phyloP scores from a whole-genome alignment of 1,284 basidiomycete genomes.

The Cerrena zonata region DNA sequence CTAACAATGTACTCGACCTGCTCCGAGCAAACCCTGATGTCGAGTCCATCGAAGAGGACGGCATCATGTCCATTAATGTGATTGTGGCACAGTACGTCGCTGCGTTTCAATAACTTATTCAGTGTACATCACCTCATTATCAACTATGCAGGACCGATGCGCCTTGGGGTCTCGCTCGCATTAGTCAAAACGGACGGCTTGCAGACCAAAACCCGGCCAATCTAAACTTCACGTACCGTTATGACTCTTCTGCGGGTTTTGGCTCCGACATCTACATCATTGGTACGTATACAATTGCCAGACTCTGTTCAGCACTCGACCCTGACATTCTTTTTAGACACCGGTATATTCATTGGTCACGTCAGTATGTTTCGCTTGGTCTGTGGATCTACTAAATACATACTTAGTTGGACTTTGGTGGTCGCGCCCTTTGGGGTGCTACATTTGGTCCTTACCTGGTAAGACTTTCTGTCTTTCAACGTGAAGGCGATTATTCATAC shows the following conservation, averaged over 20 bases:
- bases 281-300: constrained; percentile 21
- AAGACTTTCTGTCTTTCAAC: too few species aligned
- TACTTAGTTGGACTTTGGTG: constrained; percentile 52
- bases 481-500: too few species aligned
- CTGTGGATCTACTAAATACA: constrained; percentile 5
- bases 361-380: constrained; percentile 18
- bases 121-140: neutral
- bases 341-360: constrained; percentile 58
- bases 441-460: constrained; percentile 35
- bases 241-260: constrained; percentile 26
- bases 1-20: constrained; percentile 46
- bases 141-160: constrained; percentile 22
- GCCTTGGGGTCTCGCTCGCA: constrained; percentile 31
- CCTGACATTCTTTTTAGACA: constrained; percentile 20
- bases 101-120: neutral
- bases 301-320: constrained; percentile 4
- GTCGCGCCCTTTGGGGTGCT: constrained; percentile 63
- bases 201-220: constrained; percentile 9
- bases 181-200: constrained; percentile 20
- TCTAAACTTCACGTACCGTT: constrained; percentile 20
- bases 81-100: constrained; percentile 14
- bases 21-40: constrained; percentile 65
- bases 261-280: constrained; percentile 32
- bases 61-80: constrained; percentile 14
- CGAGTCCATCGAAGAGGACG: constrained; percentile 44